Base-by-base conservation (phyloP, 2,329 filamentous ascomycete genomes). In the Verticillium tricorpus region DNA sequence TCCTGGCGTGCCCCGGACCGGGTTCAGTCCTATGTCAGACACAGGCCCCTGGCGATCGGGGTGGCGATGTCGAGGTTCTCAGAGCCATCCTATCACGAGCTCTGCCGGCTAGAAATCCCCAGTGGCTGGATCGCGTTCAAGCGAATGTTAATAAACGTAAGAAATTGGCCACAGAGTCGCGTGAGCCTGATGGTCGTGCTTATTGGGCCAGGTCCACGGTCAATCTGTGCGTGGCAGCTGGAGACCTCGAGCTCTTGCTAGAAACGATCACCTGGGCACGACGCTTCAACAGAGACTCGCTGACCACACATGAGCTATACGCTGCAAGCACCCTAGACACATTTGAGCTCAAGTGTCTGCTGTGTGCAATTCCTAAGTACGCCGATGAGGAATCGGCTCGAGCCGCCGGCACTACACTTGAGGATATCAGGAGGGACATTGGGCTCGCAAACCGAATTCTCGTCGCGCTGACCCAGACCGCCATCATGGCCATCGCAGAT, bases 241-340 rank as follows among this genome's bases (percentile, higher is more conserved):
- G 68, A 2, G 68, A 71, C 19, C 25, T 71, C 2, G 65, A 68
- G 3, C 55, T 67, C 0, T 56, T 73, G 2, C 58, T 60, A 5
- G 67, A 70, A 5, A 69, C 68, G 0, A 34, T 73, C 2, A 22
- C 64, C 0, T 74, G 72, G 73, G 69, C 69, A 0, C 63, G 65
- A 3, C 69, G 72, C 1, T 75, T 71, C 52, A 68, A 69, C 58
- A 73, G 69, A 22, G 73, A 74, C 37, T 35, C 64, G 1, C 50
- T 66, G 1, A 62, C 66, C 0, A 57, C 63, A 1, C 57, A 22
- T 1, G 57, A 60, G 1, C 5, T 73, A 1, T 74, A 71, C 58
- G 50, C 45, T 9, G 31, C 1, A 1, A 28, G 60, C 0, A 52
- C 60, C 0, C 54, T 69, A 14, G 40, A 19, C 1, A 69, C 68